Conservation (phyloP, 345 rosid genomes). For the Murraya paniculata region DNA sequence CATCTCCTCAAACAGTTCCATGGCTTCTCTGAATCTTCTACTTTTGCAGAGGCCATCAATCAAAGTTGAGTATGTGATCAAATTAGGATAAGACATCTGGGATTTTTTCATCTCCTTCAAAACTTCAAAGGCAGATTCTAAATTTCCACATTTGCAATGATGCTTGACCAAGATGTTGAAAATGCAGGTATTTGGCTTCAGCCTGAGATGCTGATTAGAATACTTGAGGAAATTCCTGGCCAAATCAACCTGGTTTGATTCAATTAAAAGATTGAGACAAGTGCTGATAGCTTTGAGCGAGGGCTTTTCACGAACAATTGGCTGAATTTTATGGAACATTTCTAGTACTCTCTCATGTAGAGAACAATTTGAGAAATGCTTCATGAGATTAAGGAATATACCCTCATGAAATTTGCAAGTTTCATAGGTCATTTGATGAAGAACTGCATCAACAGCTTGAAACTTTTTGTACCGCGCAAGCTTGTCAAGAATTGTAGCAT, state of each 20-base stretch:
- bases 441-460: constrained; percentile 68
- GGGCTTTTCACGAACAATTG: constrained; percentile 70
- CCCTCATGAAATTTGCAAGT: constrained; percentile 83
- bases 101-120: constrained; percentile 71
- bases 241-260: constrained; percentile 54
- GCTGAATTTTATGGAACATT: constrained; percentile 65
- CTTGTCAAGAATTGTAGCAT: constrained; percentile 60
- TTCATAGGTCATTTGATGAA: constrained; percentile 75
- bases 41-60: constrained; percentile 56
- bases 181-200: constrained; percentile 84
- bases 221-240: constrained; percentile 51
- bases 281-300: constrained; percentile 80
- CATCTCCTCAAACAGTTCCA: constrained; percentile 78
- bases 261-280: constrained; percentile 76
- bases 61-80: constrained; percentile 74
- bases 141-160: constrained; percentile 66
- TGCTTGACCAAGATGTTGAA: constrained; percentile 83
- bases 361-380: constrained; percentile 52
- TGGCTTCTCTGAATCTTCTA: constrained; percentile 69
- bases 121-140: constrained; percentile 59
- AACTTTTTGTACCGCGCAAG: constrained; percentile 70
- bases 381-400: constrained; percentile 73
- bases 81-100: constrained; percentile 59
- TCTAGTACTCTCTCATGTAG: constrained; percentile 59
- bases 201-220: constrained; percentile 36